These are phyloP conservation scores for Juglanconis sp. DNA, from an alignment of 2,329 filamentous ascomycete genomes.

Conservation along the genomic window DNA sequence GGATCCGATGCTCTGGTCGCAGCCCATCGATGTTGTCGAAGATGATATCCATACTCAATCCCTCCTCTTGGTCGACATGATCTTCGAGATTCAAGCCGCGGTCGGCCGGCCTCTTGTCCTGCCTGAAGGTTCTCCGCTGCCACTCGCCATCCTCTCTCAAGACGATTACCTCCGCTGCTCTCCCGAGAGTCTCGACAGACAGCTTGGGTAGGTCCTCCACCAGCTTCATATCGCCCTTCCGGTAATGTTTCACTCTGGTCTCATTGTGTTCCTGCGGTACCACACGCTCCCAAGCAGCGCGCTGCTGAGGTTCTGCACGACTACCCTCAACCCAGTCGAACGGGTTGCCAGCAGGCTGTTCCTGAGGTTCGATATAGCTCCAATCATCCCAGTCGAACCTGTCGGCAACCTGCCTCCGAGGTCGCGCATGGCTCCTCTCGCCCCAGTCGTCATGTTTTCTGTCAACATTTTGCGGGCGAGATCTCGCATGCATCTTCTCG, in stretches of 20 bases:
- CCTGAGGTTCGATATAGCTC: neutral
- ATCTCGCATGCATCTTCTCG: neutral
- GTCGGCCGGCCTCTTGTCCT: neutral
- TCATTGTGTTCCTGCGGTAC: neutral
- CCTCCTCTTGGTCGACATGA: slow-evolving; percentile 21
- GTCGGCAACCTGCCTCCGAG: neutral
- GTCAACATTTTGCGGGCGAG: neutral
- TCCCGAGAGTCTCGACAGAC: slow-evolving; percentile 33
- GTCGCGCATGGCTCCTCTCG: neutral
- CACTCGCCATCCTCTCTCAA: slow-evolving; percentile 35
- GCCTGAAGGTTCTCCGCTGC: slow-evolving; percentile 3
- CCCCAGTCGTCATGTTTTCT: neutral
- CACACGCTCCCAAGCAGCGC: neutral
- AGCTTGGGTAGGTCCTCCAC: slow-evolving; percentile 21
- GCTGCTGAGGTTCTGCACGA: too few relatives aligned
- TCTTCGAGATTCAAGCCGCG: slow-evolving; percentile 3
- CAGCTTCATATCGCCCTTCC: slow-evolving; percentile 13
- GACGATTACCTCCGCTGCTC: slow-evolving; percentile 44
- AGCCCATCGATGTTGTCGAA: slow-evolving; percentile 47
- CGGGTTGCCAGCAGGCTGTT: neutral
- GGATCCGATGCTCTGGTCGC: slow-evolving; percentile 38
- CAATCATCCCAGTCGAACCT: neutral
- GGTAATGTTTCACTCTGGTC: slow-evolving; percentile 8
- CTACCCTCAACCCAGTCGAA: too few relatives aligned
- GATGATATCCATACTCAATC: slow-evolving; percentile 32